Conservation (phyloP, 306 rosid genomes). For the Carpinus viminea region DNA sequence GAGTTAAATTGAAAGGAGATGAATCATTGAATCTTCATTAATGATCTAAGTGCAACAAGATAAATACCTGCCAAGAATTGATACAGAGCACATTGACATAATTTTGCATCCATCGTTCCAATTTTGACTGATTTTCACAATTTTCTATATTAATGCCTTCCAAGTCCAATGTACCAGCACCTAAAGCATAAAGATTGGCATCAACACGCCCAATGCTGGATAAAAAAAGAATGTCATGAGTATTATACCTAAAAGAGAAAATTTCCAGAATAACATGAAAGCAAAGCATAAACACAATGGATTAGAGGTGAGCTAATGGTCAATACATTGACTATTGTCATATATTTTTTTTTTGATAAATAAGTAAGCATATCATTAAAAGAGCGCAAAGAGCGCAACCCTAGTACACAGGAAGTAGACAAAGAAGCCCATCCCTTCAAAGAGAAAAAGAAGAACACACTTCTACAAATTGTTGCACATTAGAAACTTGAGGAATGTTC, state of each 20-base stretch:
- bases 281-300: conserved; percentile 15
- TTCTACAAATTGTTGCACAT: too few species aligned
- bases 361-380: too few species aligned
- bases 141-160: conserved; percentile 34
- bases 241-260: conserved; percentile 21
- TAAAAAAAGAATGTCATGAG: conserved; percentile 31
- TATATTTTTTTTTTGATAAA: not conserved
- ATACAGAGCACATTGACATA: conserved; percentile 76
- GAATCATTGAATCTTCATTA: too few species aligned
- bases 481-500: too few species aligned
- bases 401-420: too few species aligned
- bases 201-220: conserved; percentile 88
- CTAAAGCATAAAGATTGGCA: conserved; percentile 81
- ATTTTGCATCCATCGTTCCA: conserved; percentile 70
- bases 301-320: conserved; percentile 2
- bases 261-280: conserved; percentile 8
- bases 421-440: too few species aligned
- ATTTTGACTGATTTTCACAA: conserved; percentile 43
- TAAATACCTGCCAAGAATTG: conserved; percentile 91
- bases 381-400: too few species aligned
- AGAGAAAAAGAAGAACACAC: too few species aligned
- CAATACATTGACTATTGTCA: not conserved
- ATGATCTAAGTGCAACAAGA: conserved; percentile 12
- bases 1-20: too few species aligned
- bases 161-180: conserved; percentile 56